Base-by-base conservation (phyloP, 1,139 yeast genomes). In the Pichia sp. region DNA sequence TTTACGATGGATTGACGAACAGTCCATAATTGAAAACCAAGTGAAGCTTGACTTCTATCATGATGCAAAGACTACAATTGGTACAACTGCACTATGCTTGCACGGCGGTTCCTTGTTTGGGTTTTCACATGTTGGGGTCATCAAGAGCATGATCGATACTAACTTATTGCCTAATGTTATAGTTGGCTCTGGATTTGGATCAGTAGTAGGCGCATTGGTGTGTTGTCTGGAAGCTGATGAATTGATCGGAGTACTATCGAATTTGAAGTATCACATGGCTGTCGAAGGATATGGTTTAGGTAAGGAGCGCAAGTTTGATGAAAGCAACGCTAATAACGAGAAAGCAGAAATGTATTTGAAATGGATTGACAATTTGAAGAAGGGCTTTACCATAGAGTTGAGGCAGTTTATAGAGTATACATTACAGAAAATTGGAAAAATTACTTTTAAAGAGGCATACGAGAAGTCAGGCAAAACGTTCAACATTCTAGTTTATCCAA, bases 61-160 rank as follows among this genome's bases (percentile, higher is more conserved):
- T 66, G 95, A 93, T 67, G 89, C 96, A 2, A 79, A 93, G 64
- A 93, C 90, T 66, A 85, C 96, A 0, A 82, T 87, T 69, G 99
- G 99, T 0, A 81, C 90, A 53, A 90, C 97, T 0, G 97, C 97
- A 0, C 75, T 93, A 57, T 81, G 93, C 40, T 74, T 93, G 34
- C 97, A 93, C 70, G 98, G 99, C 32, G 98, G 98, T 0, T 87
- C 97, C 0, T 72, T 93, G 31, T 93, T 92, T 72, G 98, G 98
- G 0, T 74, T 93, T 58, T 90, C 96, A 65, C 99, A 93, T 68
- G 70, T 93, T 50, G 99, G 99, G 1, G 96, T 92, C 1, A 88
- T 92, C 7, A 87, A 87, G 61, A 93, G 95, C 0, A 72, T 93
- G 23, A 81, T 85, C 59, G 78, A 80, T 61, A 84, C 86, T 59